Evolutionary conservation across 495 filamentous ascomycete species (phyloP).

Genomic region (Aspergillus sclerotiicarbonarius): DNA sequence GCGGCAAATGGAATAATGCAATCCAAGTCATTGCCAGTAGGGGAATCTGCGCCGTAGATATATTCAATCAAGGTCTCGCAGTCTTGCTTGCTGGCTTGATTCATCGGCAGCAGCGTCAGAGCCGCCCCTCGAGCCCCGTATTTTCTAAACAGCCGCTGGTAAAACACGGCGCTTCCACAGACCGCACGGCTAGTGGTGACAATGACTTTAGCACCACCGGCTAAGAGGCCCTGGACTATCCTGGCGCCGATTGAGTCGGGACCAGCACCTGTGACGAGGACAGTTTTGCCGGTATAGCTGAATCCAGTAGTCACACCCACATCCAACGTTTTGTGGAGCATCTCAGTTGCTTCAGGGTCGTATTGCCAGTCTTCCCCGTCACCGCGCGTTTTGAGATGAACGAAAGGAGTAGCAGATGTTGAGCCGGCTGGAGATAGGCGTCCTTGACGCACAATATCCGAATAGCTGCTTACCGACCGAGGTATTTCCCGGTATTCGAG

Average conservation of each 20-base stretch:
- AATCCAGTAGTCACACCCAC: constrained; percentile 12
- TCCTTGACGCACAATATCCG: constrained; percentile 9
- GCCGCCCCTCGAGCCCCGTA: constrained; percentile 88
- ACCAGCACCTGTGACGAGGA: constrained; percentile 95
- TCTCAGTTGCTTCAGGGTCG: constrained; percentile 62
- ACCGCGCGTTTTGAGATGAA: constrained; percentile 68
- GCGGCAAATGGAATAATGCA: constrained; percentile 95
- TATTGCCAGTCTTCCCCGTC: constrained; percentile 96
- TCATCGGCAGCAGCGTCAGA: constrained; percentile 94
- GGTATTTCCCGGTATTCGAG: constrained; percentile 57
- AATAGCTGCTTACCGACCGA: constrained; percentile 26
- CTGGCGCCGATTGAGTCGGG: constrained; percentile 98
- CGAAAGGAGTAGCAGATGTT: constrained; percentile 81
- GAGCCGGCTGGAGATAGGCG: neutral
- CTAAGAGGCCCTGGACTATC: constrained; percentile 91
- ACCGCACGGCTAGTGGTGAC: constrained; percentile 96
- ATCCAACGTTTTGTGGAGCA: constrained; percentile 14
- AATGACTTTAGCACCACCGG: constrained; percentile 89
- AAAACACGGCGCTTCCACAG: constrained; percentile 93
- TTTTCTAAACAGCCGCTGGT: constrained; percentile 92
- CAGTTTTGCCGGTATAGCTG: constrained; percentile 68
- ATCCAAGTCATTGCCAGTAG: constrained; percentile 94
- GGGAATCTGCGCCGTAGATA: constrained; percentile 89
- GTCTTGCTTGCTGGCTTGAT: constrained; percentile 96
- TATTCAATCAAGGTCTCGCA: constrained; percentile 90